These are phyloP conservation scores for Capronia coronata DNA, from an alignment of 2,329 filamentous ascomycete species.

Conservation along the genomic window DNA sequence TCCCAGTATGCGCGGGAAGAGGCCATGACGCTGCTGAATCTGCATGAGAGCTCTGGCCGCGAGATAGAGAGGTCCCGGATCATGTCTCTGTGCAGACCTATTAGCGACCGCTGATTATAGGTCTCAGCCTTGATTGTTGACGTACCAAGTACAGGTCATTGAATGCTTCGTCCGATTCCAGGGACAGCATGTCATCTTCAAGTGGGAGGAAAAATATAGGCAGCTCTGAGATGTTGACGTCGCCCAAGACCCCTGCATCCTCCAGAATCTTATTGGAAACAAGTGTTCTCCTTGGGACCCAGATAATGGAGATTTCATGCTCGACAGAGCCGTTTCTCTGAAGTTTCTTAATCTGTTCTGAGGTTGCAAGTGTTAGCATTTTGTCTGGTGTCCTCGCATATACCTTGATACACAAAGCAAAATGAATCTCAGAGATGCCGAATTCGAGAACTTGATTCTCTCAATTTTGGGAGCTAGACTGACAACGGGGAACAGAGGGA, in stretches of 20 bases:
- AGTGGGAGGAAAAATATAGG: constrained; percentile 85
- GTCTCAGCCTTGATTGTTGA: background rate
- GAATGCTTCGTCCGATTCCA: constrained; percentile 84
- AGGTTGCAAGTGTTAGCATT: constrained; percentile 48
- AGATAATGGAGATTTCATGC: constrained; percentile 95
- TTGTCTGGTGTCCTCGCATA: constrained; percentile 28
- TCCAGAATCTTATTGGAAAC: constrained; percentile 89
- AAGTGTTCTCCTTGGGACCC: constrained; percentile 85
- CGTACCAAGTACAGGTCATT: constrained; percentile 72
- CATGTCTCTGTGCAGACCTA: constrained; percentile 56
- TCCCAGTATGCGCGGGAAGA: constrained; percentile 89
- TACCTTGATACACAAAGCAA: background rate
- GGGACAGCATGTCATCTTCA: constrained; percentile 81
- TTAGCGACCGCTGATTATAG: constrained; percentile 4
- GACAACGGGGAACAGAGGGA: constrained; percentile 19
- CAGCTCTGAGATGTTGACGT: constrained; percentile 81
- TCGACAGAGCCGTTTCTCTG: constrained; percentile 80
- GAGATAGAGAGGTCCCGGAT: constrained; percentile 83
- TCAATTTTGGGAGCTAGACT: constrained; percentile 23
- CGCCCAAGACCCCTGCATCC: constrained; percentile 85
- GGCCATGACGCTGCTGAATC: constrained; percentile 81
- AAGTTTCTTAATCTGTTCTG: constrained; percentile 85
- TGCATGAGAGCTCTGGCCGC: constrained; percentile 90
- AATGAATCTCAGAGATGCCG: background rate
- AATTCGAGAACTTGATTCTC: background rate